phyloP scores from a whole-genome alignment of 2,329 filamentous ascomycete genomes.

The Exserohilum turcica region DNA sequence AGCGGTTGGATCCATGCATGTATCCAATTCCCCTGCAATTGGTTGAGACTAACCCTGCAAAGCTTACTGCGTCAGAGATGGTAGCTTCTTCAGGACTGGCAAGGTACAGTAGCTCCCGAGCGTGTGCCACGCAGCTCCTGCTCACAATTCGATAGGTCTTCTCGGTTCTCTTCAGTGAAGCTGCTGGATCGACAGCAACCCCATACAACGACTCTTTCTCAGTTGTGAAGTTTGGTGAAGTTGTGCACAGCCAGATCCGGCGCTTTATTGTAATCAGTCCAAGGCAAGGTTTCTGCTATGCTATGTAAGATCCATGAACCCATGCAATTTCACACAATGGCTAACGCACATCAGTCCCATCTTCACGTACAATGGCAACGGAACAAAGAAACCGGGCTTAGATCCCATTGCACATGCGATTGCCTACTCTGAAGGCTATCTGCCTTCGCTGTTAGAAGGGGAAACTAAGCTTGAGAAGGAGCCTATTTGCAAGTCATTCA shows the following conservation, averaged over 20 bases:
- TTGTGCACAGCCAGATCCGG: background rate
- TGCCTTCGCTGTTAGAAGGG: constrained; percentile 10
- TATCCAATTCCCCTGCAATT: too few species aligned
- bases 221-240: background rate
- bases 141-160: background rate
- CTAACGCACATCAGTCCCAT: constrained; percentile 7
- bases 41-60: background rate
- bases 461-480: constrained; percentile 46
- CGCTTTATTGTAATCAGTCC: constrained; percentile 1
- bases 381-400: constrained; percentile 12
- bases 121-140: background rate
- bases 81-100: background rate
- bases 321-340: background rate
- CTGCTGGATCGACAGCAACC: background rate
- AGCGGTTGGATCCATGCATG: background rate
- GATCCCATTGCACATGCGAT: constrained; percentile 43
- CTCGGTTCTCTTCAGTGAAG: background rate
- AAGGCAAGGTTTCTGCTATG: background rate
- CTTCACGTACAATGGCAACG: constrained; percentile 13
- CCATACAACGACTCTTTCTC: background rate
- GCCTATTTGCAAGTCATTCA: constrained; percentile 30
- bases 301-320: background rate
- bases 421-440: constrained; percentile 31
- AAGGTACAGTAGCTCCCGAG: background rate
- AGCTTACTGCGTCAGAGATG: background rate